These are phyloP conservation scores for Nemania sp. DNA, from an alignment of 2,329 filamentous ascomycete species.

Conservation along the genomic window DNA sequence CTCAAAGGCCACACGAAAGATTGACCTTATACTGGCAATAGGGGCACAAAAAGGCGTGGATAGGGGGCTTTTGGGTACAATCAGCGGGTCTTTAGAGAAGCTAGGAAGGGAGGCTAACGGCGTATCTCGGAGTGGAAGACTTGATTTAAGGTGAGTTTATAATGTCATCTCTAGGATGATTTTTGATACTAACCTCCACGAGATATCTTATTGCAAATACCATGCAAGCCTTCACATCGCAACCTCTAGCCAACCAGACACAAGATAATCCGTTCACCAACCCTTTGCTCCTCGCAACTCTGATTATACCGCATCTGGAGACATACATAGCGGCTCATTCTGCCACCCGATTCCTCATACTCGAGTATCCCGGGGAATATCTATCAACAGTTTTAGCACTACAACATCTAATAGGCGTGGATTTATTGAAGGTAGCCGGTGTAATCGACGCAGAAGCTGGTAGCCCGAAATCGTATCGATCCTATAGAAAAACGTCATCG, in stretches of 20 bases:
- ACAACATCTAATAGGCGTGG: constrained; percentile 67
- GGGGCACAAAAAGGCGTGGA: constrained; percentile 68
- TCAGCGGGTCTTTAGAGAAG: constrained; percentile 66
- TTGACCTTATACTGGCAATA: constrained; percentile 71
- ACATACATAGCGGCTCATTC: constrained; percentile 67
- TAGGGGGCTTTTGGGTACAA: constrained; percentile 60
- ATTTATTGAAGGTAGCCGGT: constrained; percentile 69
- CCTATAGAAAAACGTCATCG: constrained; percentile 28
- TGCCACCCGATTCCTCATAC: constrained; percentile 66
- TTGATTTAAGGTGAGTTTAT: constrained; percentile 67
- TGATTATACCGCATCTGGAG: constrained; percentile 71
- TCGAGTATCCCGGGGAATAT: constrained; percentile 70
- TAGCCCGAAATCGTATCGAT: constrained; percentile 45
- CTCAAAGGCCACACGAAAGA: constrained; percentile 53
- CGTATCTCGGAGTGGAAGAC: constrained; percentile 63
- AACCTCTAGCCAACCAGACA: constrained; percentile 62
- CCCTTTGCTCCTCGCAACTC: constrained; percentile 65
- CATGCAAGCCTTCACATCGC: constrained; percentile 68
- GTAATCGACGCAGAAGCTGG: constrained; percentile 62
- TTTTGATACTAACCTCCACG: constrained; percentile 20
- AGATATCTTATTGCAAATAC: constrained; percentile 72
- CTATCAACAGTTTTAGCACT: constrained; percentile 68
- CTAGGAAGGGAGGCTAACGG: constrained; percentile 65
- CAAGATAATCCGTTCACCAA: constrained; percentile 67
- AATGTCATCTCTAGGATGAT: not conserved